phyloP scores from a whole-genome alignment of 2,329 filamentous ascomycete genomes.

The Ophiognomonia clavigignenti-juglandacearum region DNA sequence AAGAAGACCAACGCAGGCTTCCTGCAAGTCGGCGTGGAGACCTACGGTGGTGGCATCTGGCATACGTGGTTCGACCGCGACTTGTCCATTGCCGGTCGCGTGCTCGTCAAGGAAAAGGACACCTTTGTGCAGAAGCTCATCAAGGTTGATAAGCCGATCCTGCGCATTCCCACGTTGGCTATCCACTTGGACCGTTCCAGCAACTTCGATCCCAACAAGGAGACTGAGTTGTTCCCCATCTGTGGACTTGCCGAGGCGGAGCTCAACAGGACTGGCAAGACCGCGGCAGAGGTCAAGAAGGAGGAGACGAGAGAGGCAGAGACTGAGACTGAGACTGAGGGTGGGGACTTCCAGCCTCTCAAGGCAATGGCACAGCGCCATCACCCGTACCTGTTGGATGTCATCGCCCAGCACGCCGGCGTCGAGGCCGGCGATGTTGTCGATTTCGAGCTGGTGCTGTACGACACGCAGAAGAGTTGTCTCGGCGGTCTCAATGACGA shows the following conservation, averaged over 20 bases:
- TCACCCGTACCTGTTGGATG: slow-evolving; percentile 78
- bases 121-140: slow-evolving; percentile 79
- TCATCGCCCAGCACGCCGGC: slow-evolving; percentile 76
- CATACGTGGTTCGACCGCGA: slow-evolving; percentile 98
- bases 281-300: slow-evolving; percentile 36
- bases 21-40: slow-evolving; percentile 91
- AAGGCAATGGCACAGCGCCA: slow-evolving; percentile 76
- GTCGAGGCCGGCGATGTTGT: slow-evolving; percentile 67
- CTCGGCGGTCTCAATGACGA: slow-evolving; percentile 89
- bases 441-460: slow-evolving; percentile 96
- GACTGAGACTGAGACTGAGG: slow-evolving; percentile 35
- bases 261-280: slow-evolving; percentile 68
- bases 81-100: slow-evolving; percentile 81
- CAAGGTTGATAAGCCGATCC: slow-evolving; percentile 84
- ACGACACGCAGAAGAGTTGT: slow-evolving; percentile 87
- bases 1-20: slow-evolving; percentile 85
- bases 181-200: slow-evolving; percentile 87
- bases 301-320: slow-evolving; percentile 31
- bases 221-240: slow-evolving; percentile 92
- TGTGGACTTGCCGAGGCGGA: slow-evolving; percentile 82
- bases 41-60: slow-evolving; percentile 95
- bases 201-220: slow-evolving; percentile 92
- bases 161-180: slow-evolving; percentile 88
- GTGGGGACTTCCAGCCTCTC: slow-evolving; percentile 64
- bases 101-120: slow-evolving; percentile 73